Base-by-base conservation (phyloP, 1,284 basidiomycete species). In the Melampsora larici-populina region DNA sequence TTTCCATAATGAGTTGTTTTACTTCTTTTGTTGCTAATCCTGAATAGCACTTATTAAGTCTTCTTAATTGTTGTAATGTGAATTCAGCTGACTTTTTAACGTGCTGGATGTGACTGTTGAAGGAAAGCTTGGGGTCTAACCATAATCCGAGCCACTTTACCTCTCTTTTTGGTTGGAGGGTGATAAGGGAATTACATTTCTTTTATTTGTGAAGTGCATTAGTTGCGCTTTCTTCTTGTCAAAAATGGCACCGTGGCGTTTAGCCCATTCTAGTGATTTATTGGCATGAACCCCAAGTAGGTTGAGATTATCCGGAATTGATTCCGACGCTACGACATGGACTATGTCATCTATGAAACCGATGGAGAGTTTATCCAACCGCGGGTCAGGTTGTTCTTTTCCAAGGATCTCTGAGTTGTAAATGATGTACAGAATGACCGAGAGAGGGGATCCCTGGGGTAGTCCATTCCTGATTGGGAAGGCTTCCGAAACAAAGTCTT, bases 161-260 rank as follows among this genome's bases (percentile, higher is more conserved):
- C n/a, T n/a, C n/a, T n/a, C n/a, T n/a, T n/a, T n/a, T 46, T 15
- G 43, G 11, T 46, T 15, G 11, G 11, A 0, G 43, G 43, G 1
- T 46, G 43, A 3, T 15, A 3, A 1, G 43, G 43, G 43, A 46
- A 46, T 2, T 17, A 0, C 3, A 3, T 15, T 46, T 0, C 11
- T 13, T 31, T 51, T 31, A 18, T 21, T 68, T 24, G 66, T 43
- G 11, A 68, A 48, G 13, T 24, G 24, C 11, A 43, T 0, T 18
- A 70, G 49, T 15, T 60, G 48, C 0, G 69, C 40, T 51, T 70
- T 70, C n/a, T 46, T 51, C n/a, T 70, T 29, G 13, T 70, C 49
- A 70, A 70, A 70, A 6, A 70, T 36, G 0, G 69, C n/a, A n/a
- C n/a, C n/a, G n/a, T n/a, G n/a, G n/a, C n/a, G n/a, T n/a, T n/a